Evolutionary conservation across 768 basidiomycete genomes (phyloP), one percentile per base, ranked within the genome.

Genomic region (Dentipellis sp.): DNA sequence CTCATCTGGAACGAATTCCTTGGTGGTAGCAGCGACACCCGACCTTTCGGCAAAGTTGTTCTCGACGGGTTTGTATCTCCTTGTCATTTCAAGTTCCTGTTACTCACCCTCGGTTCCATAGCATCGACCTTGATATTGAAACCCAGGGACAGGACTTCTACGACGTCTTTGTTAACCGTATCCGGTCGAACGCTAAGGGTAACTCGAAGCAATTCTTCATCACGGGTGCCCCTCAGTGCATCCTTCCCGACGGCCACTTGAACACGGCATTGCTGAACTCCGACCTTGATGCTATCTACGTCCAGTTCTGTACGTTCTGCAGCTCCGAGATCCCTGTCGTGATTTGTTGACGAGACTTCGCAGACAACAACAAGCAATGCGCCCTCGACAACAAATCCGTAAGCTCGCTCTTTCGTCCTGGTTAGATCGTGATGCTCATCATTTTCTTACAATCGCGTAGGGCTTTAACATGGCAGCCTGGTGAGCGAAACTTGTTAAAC

Each of bases 31-130:
- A 76, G 68, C 39, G 62, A 69, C 36, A 76, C 69, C 4, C 65
- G 77, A n/a, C 77, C 77, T 0, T 76, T 78, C 57, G 76, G 76
- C 14, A 62, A 58, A 34, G 78, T 75, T 2, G 69, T 76, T 4
- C 66, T 78, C 2, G 77, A 78, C 53, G 77, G 77, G 76, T 77
- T 68, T 53, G 37, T 47, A 21, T 35, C 19, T 17, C n/a, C 42
- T 29, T 45, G 17, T 38, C 22, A 36, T 19, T 45, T 5, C 10
- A n/a, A 7, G n/a, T 10, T 17, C 16, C 10, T 45, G n/a, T 8
- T 14, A 45, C 42, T 45, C 8, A 45, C 9, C 14, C 6, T 10
- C 42, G n/a, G 9, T 19, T 17, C 4, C 7, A 17, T 51, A 71
- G 70, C 7, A 63, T 72, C 35, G 73, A 73, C 59, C 65, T 74